Percentiles rank a stretch among this genome's conserved stretches.
Evolutionary conservation across 345 rosid species (phyloP).

Genomic region (Cardamine occulta): DNA sequence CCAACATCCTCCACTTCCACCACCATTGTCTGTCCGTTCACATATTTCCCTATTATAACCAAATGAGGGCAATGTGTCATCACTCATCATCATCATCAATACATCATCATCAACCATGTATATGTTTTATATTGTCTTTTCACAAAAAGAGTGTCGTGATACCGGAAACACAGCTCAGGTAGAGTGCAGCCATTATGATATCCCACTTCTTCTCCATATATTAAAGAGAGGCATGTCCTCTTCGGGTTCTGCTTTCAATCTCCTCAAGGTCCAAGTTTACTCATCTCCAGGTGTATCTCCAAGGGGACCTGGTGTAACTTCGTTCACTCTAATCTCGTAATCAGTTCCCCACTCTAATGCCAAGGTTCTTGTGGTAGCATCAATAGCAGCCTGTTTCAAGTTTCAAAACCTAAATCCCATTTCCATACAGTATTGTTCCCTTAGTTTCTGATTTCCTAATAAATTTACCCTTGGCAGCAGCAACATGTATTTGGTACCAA

Average conservation of each 20-base stretch:
- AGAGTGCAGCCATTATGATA: constrained; percentile 82
- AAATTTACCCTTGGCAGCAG: constrained; percentile 78
- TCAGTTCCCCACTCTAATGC: constrained; percentile 90
- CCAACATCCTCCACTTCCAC: constrained; percentile 78
- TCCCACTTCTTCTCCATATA: constrained; percentile 84
- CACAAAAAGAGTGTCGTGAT: constrained; percentile 24
- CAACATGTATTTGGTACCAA: constrained; percentile 85
- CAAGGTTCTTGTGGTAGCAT: constrained; percentile 67
- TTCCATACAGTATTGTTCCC: background rate
- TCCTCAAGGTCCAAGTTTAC: constrained; percentile 75
- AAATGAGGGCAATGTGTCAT: background rate
- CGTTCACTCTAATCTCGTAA: constrained; percentile 55
- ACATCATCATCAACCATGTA: background rate
- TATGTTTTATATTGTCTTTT: background rate
- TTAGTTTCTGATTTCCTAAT: background rate
- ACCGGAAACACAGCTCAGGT: constrained; percentile 75
- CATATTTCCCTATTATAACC: constrained; percentile 59
- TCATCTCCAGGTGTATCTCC: constrained; percentile 77
- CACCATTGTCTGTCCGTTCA: constrained; percentile 62
- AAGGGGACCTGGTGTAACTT: constrained; percentile 86
- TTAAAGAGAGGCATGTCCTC: constrained; percentile 58
- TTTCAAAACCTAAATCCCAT: constrained; percentile 12
- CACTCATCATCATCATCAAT: constrained; percentile 3
- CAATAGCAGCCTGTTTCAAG: constrained; percentile 74
- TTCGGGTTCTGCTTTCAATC: constrained; percentile 48